Evolutionary conservation across 2,329 filamentous ascomycete genomes (phyloP), one percentile per base, ranked within the genome.

Genomic region (Beauveria sp.): DNA sequence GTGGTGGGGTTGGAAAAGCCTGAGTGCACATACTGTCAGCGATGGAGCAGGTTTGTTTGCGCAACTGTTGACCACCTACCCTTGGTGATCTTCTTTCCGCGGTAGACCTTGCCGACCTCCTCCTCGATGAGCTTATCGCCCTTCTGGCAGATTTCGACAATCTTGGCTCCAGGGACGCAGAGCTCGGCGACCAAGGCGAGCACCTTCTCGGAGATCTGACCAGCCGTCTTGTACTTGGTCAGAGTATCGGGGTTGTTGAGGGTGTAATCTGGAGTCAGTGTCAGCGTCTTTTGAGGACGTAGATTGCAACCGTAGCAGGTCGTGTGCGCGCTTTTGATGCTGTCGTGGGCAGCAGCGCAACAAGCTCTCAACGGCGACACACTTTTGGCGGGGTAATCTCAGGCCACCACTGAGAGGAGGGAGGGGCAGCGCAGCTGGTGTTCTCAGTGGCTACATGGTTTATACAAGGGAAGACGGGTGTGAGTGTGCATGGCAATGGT

Each of bases 211-310:
- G 93, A 95, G 78, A 99, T 98, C 75, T 90, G 84, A 66, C 90
- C 93, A 62, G 95, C 95, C 67, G 90, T 93, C 88, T 96, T 98
- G 85, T 98, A 98, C 84, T 98, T 99, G 79, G 95, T 98, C 71
- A 99, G 85, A 71, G 92, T 97, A 76, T 96, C 90, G 65, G 90
- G 91, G 82, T 96, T 95, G 77, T 87, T 90, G 76, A 97, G 86
- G 69, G 90, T 85, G 81, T 96, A 93, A 76, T 96, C 91, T 96
- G 69, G 45, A 54, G 53, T 38, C 34, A 18, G 12, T 28, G 51
- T 63, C 52, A 65, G 51, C 50, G 18, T n/a, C 14, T 43, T 40
- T 31, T 52, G 0, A 5, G 6, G 43, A 45, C 50, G 28, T 40
- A 10, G 22, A 26, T 20, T 9, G 20, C 31, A 40, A 34, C 18